Percentiles rank a stretch among this genome's conserved stretches.
phyloP scores from a whole-genome alignment of 108 stramenopile species.

The Licmophora abbreviata region DNA sequence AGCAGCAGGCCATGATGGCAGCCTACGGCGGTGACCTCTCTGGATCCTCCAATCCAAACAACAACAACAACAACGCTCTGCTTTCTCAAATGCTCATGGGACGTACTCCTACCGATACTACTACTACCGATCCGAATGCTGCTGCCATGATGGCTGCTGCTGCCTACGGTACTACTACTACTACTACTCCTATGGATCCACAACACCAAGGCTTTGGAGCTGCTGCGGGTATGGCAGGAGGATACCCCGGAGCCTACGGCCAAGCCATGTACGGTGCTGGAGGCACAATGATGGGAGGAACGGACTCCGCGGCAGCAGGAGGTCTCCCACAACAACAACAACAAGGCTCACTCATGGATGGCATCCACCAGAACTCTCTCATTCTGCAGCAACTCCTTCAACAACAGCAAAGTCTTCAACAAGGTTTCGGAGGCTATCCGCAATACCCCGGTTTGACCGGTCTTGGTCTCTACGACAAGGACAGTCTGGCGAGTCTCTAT shows the following conservation, averaged over 20 bases:
- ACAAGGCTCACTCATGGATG: not conserved
- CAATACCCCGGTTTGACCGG: slow-evolving; percentile 10
- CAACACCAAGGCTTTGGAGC: not conserved
- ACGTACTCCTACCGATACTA: too few species aligned
- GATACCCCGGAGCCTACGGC: not conserved
- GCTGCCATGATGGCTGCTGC: not conserved
- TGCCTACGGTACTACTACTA: slow-evolving; percentile 3
- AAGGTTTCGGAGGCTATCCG: not conserved
- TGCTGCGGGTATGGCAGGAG: not conserved
- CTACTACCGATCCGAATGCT: not conserved
- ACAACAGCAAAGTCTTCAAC: too few species aligned
- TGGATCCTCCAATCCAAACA: too few species aligned
- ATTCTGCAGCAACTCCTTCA: too few species aligned
- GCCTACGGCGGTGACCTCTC: too few species aligned
- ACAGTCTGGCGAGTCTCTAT: slow-evolving; percentile 24
- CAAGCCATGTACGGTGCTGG: not conserved
- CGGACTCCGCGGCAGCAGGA: not conserved
- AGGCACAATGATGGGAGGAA: not conserved
- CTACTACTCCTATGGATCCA: not conserved
- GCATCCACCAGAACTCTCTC: too few species aligned
- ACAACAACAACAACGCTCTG: too few species aligned
- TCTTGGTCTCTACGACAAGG: slow-evolving; percentile 19
- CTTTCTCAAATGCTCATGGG: too few species aligned
- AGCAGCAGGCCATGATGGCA: too few species aligned
- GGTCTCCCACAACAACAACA: not conserved